These are phyloP conservation scores for Eucalyptus coolabah DNA, from an alignment of 345 rosid species.

Conservation along the genomic window DNA sequence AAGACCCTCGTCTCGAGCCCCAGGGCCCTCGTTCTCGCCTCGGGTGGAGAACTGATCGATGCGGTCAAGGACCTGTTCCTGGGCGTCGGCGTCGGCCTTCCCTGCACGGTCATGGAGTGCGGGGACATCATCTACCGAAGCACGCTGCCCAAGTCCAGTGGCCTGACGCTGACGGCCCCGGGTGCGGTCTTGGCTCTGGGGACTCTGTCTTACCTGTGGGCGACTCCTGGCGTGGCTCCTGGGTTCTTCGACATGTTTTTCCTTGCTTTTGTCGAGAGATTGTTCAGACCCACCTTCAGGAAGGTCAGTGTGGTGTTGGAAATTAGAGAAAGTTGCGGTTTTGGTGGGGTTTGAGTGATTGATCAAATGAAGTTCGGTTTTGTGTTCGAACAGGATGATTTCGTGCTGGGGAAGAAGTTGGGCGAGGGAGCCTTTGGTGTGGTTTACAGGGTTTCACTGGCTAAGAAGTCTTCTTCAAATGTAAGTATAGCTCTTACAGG, in stretches of 20 bases:
- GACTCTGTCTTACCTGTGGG: slow-evolving; percentile 89
- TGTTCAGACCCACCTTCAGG: slow-evolving; percentile 59
- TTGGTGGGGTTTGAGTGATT: background rate
- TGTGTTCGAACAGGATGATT: slow-evolving; percentile 61
- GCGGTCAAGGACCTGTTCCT: slow-evolving; percentile 59
- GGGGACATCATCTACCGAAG: slow-evolving; percentile 93
- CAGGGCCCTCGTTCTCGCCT: slow-evolving; percentile 11
- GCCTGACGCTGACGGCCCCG: slow-evolving; percentile 64
- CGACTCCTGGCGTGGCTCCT: slow-evolving; percentile 98
- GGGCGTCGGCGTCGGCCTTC: slow-evolving; percentile 96
- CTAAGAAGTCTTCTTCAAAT: slow-evolving; percentile 61
- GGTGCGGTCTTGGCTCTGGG: slow-evolving; percentile 76
- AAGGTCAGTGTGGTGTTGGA: slow-evolving; percentile 31
- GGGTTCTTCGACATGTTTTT: slow-evolving; percentile 95
- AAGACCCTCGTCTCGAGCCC: slow-evolving; percentile 11
- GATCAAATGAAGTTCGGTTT: background rate
- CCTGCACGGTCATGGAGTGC: slow-evolving; percentile 98
- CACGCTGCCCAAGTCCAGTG: slow-evolving; percentile 78
- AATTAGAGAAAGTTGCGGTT: background rate
- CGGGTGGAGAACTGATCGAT: slow-evolving; percentile 41
- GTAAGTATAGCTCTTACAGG: slow-evolving; percentile 9
- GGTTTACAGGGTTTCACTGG: slow-evolving; percentile 58
- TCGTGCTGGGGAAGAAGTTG: slow-evolving; percentile 87
- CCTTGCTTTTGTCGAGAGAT: slow-evolving; percentile 85
- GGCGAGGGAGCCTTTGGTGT: slow-evolving; percentile 98